Base-by-base conservation (phyloP, 2,329 filamentous ascomycete species). In the Corniculantispora saksenae region DNA sequence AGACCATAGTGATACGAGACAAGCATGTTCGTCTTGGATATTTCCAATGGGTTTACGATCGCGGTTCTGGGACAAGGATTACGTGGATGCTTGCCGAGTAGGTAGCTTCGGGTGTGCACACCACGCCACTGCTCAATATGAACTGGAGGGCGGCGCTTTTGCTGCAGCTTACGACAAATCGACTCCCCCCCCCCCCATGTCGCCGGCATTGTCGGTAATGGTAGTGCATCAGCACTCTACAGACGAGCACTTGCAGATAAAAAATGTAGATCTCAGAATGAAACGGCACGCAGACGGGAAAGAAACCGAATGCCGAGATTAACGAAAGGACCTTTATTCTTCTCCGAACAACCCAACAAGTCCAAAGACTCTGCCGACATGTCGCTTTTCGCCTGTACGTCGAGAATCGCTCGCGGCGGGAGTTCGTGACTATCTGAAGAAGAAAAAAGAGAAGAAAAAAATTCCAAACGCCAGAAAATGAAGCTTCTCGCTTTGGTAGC, bases 211-310 rank as follows among this genome's bases (percentile, higher is more conserved):
- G n/a, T n/a, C n/a, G n/a, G n/a, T n/a, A n/a, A n/a, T n/a, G 12
- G 17, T 13, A 43, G 8, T 7, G 12, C 38, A 43, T 13, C 38
- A 43, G 19, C 6, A 23, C 12, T n/a, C n/a, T 55, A 55, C 53
- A 55, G 15, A 35, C 15, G 12, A 19, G 13, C 53, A 21, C 12
- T 21, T 12, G 32, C 13, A 38, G 17, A 12, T n/a, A 27, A 1
- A 23, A 67, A 77, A 82, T 85, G 83, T 85, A 83, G 82, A 84
- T 85, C 82, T 82, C 82, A 79, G 79, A 83, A 83, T 85, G 83
- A 85, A 85, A 84, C 83, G 79, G 76, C 78, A 80, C 76, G 75
- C 79, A 81, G 82, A 84, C 78, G 76, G 80, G 75, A 72, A 68
- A 60, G 57, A 69, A 66, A 77, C 77, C 79, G 79, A 79, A 71